These are phyloP conservation scores for Scleroderma bovista DNA, from an alignment of 768 basidiomycete species.

Conservation along the genomic window DNA sequence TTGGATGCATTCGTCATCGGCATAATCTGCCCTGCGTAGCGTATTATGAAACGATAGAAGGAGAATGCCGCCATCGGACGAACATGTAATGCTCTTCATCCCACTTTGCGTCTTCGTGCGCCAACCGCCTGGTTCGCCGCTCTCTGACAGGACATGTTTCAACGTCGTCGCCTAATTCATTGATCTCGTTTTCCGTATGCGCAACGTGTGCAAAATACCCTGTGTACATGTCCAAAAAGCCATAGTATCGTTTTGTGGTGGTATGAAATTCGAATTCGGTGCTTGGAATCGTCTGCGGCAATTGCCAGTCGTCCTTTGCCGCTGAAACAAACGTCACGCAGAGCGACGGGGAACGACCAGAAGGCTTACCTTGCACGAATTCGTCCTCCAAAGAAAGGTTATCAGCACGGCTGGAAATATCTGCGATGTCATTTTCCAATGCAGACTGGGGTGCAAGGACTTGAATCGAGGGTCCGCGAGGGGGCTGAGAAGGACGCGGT, in stretches of 20 bases:
- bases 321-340: slow-evolving; percentile 41
- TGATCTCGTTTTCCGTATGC: slow-evolving; percentile 77
- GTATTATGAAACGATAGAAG: slow-evolving; percentile 3
- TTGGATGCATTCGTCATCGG: slow-evolving; percentile 69
- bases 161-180: slow-evolving; percentile 66
- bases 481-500: slow-evolving; percentile 43
- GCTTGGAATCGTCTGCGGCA: slow-evolving; percentile 57
- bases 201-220: slow-evolving; percentile 70
- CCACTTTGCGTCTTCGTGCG: slow-evolving; percentile 73
- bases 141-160: slow-evolving; percentile 50
- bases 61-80: slow-evolving; percentile 8
- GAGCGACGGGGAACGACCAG: background rate
- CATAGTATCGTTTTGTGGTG: slow-evolving; percentile 51
- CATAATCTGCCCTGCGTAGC: slow-evolving; percentile 68
- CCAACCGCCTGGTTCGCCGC: slow-evolving; percentile 47
- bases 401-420: slow-evolving; percentile 40
- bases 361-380: slow-evolving; percentile 47
- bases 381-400: slow-evolving; percentile 51
- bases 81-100: slow-evolving; percentile 84
- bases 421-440: slow-evolving; percentile 27
- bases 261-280: slow-evolving; percentile 33
- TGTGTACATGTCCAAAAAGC: slow-evolving; percentile 69
- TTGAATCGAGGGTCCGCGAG: slow-evolving; percentile 46
- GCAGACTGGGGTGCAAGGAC: slow-evolving; percentile 37
- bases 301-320: slow-evolving; percentile 72